Conservation (phyloP, 2,329 filamentous ascomycete species). For the Fusarium sp. region DNA sequence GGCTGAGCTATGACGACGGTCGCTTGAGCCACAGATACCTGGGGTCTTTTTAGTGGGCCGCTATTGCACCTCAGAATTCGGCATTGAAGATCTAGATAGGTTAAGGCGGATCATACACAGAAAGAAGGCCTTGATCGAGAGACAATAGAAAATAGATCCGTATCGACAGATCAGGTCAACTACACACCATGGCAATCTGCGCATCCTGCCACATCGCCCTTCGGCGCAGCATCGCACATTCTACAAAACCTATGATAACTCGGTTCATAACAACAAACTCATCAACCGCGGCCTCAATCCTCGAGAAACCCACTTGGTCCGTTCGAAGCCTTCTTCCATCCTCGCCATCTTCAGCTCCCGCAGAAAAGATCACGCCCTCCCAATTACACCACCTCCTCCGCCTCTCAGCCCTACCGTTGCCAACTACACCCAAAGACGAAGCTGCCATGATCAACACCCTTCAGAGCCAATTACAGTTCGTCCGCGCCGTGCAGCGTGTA, state of each 20-base stretch:
- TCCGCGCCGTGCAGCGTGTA: slow-evolving; percentile 84
- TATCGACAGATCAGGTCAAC: neutral
- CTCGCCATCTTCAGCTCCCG: slow-evolving; percentile 42
- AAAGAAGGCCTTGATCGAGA: neutral
- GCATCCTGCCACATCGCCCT: slow-evolving; percentile 47
- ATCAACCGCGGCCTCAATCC: slow-evolving; percentile 56
- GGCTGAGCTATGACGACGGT: slow-evolving; percentile 46
- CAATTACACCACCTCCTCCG: slow-evolving; percentile 87
- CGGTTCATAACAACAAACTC: slow-evolving; percentile 23
- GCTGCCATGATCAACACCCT: slow-evolving; percentile 78
- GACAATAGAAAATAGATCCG: neutral
- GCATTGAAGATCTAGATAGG: slow-evolving; percentile 12
- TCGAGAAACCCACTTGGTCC: slow-evolving; percentile 84
- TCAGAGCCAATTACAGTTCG: slow-evolving; percentile 87
- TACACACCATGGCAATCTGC: slow-evolving; percentile 48
- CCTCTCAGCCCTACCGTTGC: slow-evolving; percentile 86
- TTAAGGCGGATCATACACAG: neutral
- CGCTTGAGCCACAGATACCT: slow-evolving; percentile 39
- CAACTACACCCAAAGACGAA: slow-evolving; percentile 72
- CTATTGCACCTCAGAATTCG: slow-evolving; percentile 3
- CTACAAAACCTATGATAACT: neutral
- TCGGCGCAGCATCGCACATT: slow-evolving; percentile 33
- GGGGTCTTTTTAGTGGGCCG: slow-evolving; percentile 18
- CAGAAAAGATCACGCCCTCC: slow-evolving; percentile 67
- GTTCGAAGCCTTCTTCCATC: slow-evolving; percentile 77